A percentile compares a stretch with the other conserved stretches of the same genome.
Conservation (phyloP, 148 eudicot genomes). For the Selenicereus undatus region DNA sequence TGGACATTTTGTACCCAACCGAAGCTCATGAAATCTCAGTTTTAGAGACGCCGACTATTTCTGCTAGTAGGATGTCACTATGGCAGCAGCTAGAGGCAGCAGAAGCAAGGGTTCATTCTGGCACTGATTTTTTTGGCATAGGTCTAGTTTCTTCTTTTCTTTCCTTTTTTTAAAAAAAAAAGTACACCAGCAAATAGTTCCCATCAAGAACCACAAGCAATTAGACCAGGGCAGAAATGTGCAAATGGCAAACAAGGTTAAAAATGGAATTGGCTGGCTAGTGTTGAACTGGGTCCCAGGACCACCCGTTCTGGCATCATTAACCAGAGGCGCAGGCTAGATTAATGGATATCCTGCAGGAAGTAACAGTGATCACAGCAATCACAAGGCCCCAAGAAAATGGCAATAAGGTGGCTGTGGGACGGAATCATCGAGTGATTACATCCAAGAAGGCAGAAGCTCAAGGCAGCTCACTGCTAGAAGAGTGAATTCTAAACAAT, state of each 20-base stretch:
- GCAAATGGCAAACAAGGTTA: background rate
- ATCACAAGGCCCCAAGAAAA: background rate
- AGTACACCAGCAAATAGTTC: background rate
- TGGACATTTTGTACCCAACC: too few species aligned
- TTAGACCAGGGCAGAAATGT: background rate
- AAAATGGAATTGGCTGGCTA: background rate
- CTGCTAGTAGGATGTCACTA: background rate
- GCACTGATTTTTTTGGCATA: background rate
- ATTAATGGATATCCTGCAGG: background rate
- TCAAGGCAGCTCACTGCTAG: too few species aligned
- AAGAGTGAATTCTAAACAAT: too few species aligned
- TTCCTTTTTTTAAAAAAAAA: background rate
- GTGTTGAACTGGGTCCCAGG: background rate
- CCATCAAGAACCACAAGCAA: background rate
- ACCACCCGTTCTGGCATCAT: background rate
- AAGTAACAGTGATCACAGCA: background rate
- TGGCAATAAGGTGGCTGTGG: background rate
- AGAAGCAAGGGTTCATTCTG: background rate
- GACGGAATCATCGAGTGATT: background rate
- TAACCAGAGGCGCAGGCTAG: background rate
- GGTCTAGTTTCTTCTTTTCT: background rate
- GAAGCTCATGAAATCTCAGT: too few species aligned
- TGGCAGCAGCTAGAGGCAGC: background rate
- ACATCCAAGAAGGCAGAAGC: too few species aligned
- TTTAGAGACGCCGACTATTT: background rate